Evolutionary conservation across 176 grass and related monocot genomes (phyloP).

Genomic region (Cenchrus americanus): DNA sequence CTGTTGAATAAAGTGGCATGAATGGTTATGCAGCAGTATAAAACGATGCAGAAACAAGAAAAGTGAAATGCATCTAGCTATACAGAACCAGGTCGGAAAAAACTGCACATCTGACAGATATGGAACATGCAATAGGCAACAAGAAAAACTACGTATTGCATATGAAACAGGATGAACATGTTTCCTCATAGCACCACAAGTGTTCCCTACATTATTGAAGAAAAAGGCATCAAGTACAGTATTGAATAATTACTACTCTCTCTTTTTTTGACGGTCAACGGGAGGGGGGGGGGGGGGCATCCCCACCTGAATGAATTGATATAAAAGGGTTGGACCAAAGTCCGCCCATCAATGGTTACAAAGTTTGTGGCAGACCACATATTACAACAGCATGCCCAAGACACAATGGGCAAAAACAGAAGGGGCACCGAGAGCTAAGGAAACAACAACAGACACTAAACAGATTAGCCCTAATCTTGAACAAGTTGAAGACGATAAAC

Average conservation of each 20-base stretch:
- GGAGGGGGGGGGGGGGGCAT: too few relatives aligned
- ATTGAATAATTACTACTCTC: background rate
- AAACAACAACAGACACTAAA: too few relatives aligned
- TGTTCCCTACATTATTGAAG: background rate
- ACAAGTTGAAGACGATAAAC: too few relatives aligned
- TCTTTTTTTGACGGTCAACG: too few relatives aligned
- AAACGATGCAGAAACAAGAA: background rate
- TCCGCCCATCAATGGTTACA: too few relatives aligned
- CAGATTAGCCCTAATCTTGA: too few relatives aligned
- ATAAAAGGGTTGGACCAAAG: too few relatives aligned
- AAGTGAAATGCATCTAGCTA: background rate
- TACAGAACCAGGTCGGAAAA: background rate
- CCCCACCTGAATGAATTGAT: too few relatives aligned
- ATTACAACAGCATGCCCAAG: too few relatives aligned
- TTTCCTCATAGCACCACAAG: background rate
- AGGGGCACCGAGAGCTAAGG: too few relatives aligned
- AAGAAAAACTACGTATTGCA: background rate
- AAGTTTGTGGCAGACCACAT: too few relatives aligned
- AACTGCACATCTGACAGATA: background rate
- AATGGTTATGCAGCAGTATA: background rate
- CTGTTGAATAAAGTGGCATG: background rate
- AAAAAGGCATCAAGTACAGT: background rate
- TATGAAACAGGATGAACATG: constrained; percentile 6
- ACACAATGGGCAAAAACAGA: too few relatives aligned
- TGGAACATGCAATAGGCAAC: constrained; percentile 4